Base-by-base conservation (phyloP, 495 filamentous ascomycete genomes). In the Xylaria curta region DNA sequence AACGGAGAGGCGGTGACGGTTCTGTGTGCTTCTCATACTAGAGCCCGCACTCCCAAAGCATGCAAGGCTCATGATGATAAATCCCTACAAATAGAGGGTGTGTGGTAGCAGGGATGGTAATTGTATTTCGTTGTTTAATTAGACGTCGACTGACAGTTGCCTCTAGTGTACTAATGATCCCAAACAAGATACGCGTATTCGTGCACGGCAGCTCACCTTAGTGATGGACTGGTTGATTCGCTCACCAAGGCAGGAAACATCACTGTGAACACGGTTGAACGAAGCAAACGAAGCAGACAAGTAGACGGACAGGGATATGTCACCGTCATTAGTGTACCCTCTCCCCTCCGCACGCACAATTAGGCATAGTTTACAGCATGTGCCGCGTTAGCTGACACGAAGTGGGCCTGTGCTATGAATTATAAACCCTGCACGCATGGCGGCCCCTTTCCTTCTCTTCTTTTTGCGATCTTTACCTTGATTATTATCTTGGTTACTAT, bases 1-100 rank as follows among this genome's bases (percentile, higher is more conserved):
- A n/a, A 36, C 19, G 65, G 49, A 67, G 65, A 67, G 49, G 65
- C 49, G 65, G 65, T 67, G 47, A 67, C 47, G 36, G 21, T 21
- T 33, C 0, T 24, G 62, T 10, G 47, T 51, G 24, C 28, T 38
- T 42, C n/a, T 40, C 36, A 28, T 3, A 17, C 38, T 38, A 44
- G 31, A 21, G 4, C 38, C 10, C 6, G 19, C 19, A 36, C 33
- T 60, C 36, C 28, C n/a, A 42, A 38, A 21, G 47, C 21, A 36
- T 26, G 17, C 28, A 46, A 53, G 10, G 10, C 26, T 7, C 28
- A 31, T 33, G 63, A 66, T 38, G 46, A 66, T 8, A 12, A 44
- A 51, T 66, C 46, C 40, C 28, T 51, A 66, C 63, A 47, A 64
- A 1, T 36, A 7, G 46, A 44, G 38, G 8, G 28, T 26, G 58